Percentiles rank a stretch among this genome's conserved stretches.
These are phyloP conservation scores for Aspergillus heteromorphus DNA, from an alignment of 495 filamentous ascomycete genomes.

Conservation along the genomic window DNA sequence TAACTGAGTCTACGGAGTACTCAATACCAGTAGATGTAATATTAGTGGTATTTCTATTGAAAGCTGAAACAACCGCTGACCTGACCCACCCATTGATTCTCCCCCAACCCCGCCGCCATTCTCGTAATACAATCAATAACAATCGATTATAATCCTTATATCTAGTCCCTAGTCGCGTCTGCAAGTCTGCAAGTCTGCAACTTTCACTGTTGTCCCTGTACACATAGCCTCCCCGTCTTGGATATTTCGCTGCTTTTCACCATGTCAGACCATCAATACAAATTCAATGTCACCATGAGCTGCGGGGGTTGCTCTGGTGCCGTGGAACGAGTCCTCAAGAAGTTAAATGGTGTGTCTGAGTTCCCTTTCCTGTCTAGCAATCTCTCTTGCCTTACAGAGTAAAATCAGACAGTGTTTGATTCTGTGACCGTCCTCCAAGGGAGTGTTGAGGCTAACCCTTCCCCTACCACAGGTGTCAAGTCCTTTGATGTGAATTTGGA, in stretches of 20 bases:
- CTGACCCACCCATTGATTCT: not conserved
- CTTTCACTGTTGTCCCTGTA: slow-evolving; percentile 1
- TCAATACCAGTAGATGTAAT: not conserved
- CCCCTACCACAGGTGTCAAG: slow-evolving; percentile 62
- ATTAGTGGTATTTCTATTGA: not conserved
- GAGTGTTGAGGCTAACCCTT: not conserved
- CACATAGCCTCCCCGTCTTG: not conserved
- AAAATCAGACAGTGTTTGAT: not conserved
- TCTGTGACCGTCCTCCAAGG: not conserved
- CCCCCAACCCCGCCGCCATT: not conserved
- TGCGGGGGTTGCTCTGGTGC: slow-evolving; percentile 67
- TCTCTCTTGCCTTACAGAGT: not conserved
- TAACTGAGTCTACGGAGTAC: too few relatives aligned
- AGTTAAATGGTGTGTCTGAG: slow-evolving; percentile 78
- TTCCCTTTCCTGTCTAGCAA: slow-evolving; percentile 7
- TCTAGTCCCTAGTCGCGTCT: not conserved
- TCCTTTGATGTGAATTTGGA: slow-evolving; percentile 83
- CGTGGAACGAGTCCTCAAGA: slow-evolving; percentile 90
- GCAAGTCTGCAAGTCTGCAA: too few relatives aligned
- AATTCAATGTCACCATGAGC: slow-evolving; percentile 65
- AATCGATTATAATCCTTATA: too few relatives aligned
- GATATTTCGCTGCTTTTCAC: slow-evolving; percentile 3
- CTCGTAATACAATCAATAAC: too few relatives aligned
- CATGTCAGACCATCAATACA: slow-evolving; percentile 63
- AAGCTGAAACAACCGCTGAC: not conserved